phyloP scores from a whole-genome alignment of 1,284 basidiomycete species.

The Hypsizygus ulmarius region DNA sequence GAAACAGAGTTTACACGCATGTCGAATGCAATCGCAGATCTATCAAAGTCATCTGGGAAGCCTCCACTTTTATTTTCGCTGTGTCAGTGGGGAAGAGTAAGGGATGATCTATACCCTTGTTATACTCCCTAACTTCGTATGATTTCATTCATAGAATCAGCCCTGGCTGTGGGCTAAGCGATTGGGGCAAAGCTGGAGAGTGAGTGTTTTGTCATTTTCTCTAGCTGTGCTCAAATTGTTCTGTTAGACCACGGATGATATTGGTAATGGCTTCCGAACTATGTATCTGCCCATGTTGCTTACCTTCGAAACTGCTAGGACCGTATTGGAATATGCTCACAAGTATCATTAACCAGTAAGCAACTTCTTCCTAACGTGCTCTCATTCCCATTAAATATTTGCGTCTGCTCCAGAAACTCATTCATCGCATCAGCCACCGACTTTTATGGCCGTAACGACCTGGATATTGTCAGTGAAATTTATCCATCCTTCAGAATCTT shows the following conservation, averaged over 20 bases:
- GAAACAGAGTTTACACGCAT: constrained; percentile 45
- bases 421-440: constrained; percentile 50
- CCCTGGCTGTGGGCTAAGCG: constrained; percentile 56
- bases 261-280: constrained; percentile 37
- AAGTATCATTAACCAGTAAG: constrained; percentile 33
- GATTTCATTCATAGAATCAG: constrained; percentile 40
- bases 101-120: background rate
- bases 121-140: constrained; percentile 24
- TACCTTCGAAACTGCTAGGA: constrained; percentile 8
- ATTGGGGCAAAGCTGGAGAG: constrained; percentile 60
- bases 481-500: background rate
- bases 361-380: background rate
- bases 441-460: constrained; percentile 60
- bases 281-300: background rate
- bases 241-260: constrained; percentile 52
- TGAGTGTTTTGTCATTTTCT: constrained; percentile 27
- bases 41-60: constrained; percentile 37
- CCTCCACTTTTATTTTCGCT: constrained; percentile 47
- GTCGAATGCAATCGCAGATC: constrained; percentile 42
- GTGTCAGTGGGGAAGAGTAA: constrained; percentile 46
- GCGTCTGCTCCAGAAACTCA: constrained; percentile 37
- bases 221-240: background rate
- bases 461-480: constrained; percentile 49
- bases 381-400: background rate
- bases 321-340: constrained; percentile 32